These are phyloP conservation scores for Jaapia argillacea DNA, from an alignment of 768 basidiomycete genomes.

Conservation along the genomic window DNA sequence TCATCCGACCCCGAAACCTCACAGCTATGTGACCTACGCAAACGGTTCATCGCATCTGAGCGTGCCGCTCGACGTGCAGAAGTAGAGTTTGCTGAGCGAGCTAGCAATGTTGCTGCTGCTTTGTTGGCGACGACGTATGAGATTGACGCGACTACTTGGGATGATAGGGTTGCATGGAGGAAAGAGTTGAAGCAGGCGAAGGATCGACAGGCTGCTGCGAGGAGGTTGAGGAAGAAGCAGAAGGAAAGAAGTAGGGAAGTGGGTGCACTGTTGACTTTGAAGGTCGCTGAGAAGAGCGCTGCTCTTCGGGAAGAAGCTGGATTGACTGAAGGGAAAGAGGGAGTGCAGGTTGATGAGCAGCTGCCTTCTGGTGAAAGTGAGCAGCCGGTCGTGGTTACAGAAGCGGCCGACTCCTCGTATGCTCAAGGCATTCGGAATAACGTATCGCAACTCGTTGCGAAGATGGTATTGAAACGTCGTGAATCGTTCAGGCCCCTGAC, in stretches of 20 bases:
- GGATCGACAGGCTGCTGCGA: conserved; percentile 30
- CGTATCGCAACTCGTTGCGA: conserved; percentile 33
- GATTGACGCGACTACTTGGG: not conserved
- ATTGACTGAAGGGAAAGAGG: conserved; percentile 9
- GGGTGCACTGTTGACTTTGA: conserved; percentile 43
- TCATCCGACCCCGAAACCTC: conserved; percentile 9
- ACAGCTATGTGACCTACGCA: conserved; percentile 29
- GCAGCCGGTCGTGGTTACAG: not conserved
- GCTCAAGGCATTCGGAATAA: conserved; percentile 16
- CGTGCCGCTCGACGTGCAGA: conserved; percentile 21
- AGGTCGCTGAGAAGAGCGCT: conserved; percentile 27
- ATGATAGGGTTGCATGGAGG: conserved; percentile 14
- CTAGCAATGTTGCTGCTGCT: not conserved
- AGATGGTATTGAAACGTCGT: conserved; percentile 35
- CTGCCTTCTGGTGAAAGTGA: too few species aligned
- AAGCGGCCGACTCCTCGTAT: conserved; percentile 9
- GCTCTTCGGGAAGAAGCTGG: too few species aligned
- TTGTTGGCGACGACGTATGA: not conserved
- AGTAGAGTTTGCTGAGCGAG: conserved; percentile 15
- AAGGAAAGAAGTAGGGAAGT: conserved; percentile 49
- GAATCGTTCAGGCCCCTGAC: conserved; percentile 28
- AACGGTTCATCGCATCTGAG: conserved; percentile 23
- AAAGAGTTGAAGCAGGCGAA: conserved; percentile 25
- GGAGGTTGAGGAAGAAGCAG: conserved; percentile 35
- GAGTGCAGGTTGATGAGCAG: conserved; percentile 16